These are phyloP conservation scores for Lithospermum erythrorhizon DNA, from an alignment of 257 asterid genomes.

Conservation along the genomic window DNA sequence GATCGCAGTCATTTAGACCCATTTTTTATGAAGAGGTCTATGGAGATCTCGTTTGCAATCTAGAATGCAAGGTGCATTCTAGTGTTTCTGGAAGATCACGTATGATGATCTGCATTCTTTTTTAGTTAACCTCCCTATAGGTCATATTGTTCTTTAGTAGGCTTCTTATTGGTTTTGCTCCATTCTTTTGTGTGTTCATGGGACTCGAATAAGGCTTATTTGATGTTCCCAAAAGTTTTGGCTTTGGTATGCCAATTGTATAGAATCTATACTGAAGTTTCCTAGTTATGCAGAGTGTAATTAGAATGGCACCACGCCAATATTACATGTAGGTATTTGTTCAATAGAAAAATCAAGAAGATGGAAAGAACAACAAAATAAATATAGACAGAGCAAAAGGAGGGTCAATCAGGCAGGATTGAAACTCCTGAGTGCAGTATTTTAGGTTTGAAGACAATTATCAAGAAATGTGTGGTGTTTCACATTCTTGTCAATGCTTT, in stretches of 20 bases:
- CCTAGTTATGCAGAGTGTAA: constrained; percentile 46
- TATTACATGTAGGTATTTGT: constrained; percentile 41
- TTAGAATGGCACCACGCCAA: constrained; percentile 82
- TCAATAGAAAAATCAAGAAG: constrained; percentile 8
- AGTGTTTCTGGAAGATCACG: constrained; percentile 16
- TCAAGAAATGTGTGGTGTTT: constrained; percentile 34
- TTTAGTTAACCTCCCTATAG: constrained; percentile 29
- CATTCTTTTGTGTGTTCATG: constrained; percentile 65
- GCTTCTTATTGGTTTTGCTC: constrained; percentile 27
- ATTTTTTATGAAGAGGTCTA: constrained; percentile 61
- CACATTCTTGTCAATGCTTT: constrained; percentile 16
- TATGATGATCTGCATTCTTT: constrained; percentile 28
- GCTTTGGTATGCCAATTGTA: constrained; percentile 79
- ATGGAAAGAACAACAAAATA: constrained; percentile 2
- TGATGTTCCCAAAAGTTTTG: constrained; percentile 21
- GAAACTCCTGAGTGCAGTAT: constrained; percentile 34
- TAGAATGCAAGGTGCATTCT: constrained; percentile 73
- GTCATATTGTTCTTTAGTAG: constrained; percentile 34
- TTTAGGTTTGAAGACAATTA: constrained; percentile 52
- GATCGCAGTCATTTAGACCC: constrained; percentile 68
- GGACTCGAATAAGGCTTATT: constrained; percentile 48
- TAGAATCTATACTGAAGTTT: constrained; percentile 46
- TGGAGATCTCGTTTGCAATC: constrained; percentile 57
- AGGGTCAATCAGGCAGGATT: constrained; percentile 27
- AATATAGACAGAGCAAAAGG: constrained; percentile 24